Evolutionary conservation across 192 early-diverging fungal species (phyloP).

Genomic region (Linnemannia hyalina): DNA sequence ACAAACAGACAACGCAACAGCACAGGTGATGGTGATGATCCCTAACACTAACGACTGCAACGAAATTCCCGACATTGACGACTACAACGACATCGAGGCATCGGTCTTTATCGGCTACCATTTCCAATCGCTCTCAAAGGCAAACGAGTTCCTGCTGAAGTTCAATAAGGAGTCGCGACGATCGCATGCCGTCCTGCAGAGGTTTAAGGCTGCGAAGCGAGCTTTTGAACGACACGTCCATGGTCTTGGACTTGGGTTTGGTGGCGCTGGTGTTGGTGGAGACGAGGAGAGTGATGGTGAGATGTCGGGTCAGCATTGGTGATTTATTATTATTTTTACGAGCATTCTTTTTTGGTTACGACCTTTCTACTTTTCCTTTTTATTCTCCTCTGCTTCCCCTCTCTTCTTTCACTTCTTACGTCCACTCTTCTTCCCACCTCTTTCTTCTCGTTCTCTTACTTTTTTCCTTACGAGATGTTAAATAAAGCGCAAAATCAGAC

Average conservation of each 20-base stretch:
- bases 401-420: too few relatives aligned
- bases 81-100: slow-evolving; percentile 18
- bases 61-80: slow-evolving; percentile 2
- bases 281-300: not conserved
- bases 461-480: too few relatives aligned
- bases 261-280: not conserved
- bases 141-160: slow-evolving; percentile 17
- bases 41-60: not conserved
- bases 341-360: not conserved
- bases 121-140: slow-evolving; percentile 25
- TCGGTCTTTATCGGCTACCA: slow-evolving; percentile 24
- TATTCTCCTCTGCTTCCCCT: not conserved
- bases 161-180: slow-evolving; percentile 18
- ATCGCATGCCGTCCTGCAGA: not conserved
- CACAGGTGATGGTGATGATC: too few relatives aligned
- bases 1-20: not conserved
- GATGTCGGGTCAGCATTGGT: not conserved
- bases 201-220: slow-evolving; percentile 9
- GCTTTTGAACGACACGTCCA: slow-evolving; percentile 13
- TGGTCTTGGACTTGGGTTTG: not conserved
- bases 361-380: not conserved
- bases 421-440: too few relatives aligned
- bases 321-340: not conserved
- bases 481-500: too few relatives aligned
- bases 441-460: too few relatives aligned